Base-by-base conservation (phyloP, 768 basidiomycete species). In the Dentipellis fragilis region DNA sequence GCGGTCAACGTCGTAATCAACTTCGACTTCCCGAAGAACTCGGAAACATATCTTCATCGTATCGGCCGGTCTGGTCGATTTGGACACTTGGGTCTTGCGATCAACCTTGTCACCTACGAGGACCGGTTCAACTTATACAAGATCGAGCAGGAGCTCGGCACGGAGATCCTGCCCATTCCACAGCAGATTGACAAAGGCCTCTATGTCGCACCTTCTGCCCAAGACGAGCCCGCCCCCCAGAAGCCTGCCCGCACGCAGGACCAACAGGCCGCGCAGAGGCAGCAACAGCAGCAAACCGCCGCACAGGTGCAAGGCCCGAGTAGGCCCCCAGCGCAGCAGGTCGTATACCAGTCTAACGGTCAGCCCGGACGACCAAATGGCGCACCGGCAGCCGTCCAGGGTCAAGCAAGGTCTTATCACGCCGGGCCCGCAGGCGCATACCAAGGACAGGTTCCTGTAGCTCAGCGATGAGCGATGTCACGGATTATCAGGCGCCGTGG, bases 1-100 rank as follows among this genome's bases (percentile, higher is more conserved):
- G 96, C 95, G 57, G 95, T 99, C 59, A 99, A 99, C 72, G 96
- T 98, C 69, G 95, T 99, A 66, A 97, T 99, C 80, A 98, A 97
- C 74, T 99, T 99, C 67, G 95, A 99, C 70, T 96, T 98, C 72
- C 95, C 95, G 58, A 96, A 97, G 80, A 97, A 94, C 69, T 90
- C 92, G 58, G 96, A 99, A 71, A 97, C 95, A 3, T 99, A 99
- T 72, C 84, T 99, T 19, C 95, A 99, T 71, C 88, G 95, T 61
- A 98, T 98, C 66, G 95, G 96, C 67, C 93, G 95, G 59, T 94
- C 92, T 3, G 96, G 95, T 54, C 89, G 95, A 52, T 99, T 96
- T 67, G 95, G 96, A 54, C 95, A 99, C 70, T 73, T 98, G 61
- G 95, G 95, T 65, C 77, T 99, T 49, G 96, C 96, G 42, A 96